phyloP scores from a whole-genome alignment of 129 eudicot genomes.

The Centaurea solstitialis region DNA sequence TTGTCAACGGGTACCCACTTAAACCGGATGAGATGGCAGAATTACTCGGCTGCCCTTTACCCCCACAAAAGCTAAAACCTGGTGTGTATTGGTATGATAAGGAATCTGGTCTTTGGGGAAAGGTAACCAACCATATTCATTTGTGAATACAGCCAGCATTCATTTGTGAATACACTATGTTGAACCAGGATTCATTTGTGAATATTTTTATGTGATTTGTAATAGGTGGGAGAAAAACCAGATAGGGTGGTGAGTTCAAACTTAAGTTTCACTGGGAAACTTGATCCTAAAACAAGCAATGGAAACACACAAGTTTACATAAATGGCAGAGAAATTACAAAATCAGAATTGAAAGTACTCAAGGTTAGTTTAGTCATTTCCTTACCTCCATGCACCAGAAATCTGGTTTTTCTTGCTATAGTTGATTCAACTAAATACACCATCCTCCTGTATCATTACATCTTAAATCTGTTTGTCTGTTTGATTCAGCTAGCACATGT shows the following conservation, averaged over 20 bases:
- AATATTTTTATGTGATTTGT: constrained; percentile 18
- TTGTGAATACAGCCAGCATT: neutral
- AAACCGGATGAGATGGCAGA: constrained; percentile 95
- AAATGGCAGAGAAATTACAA: constrained; percentile 95
- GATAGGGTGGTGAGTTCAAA: constrained; percentile 92
- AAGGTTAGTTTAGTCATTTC: constrained; percentile 46
- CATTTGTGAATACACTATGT: neutral
- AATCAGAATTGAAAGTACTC: constrained; percentile 72
- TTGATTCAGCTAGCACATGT: constrained; percentile 72
- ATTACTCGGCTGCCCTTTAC: constrained; percentile 82
- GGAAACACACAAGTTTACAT: constrained; percentile 94
- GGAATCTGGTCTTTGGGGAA: constrained; percentile 99
- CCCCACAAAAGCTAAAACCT: constrained; percentile 89
- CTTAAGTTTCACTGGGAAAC: constrained; percentile 89
- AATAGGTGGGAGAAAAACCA: constrained; percentile 93
- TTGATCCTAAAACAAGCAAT: constrained; percentile 86
- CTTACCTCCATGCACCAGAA: neutral
- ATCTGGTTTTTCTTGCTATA: neutral
- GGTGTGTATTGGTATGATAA: constrained; percentile 97
- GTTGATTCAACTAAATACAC: neutral
- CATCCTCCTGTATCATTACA: constrained; percentile 22
- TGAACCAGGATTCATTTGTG: neutral
- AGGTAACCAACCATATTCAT: constrained; percentile 46
- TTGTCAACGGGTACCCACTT: constrained; percentile 83
- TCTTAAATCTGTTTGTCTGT: neutral